A percentile compares a stretch with the other conserved stretches of the same genome.
Evolutionary conservation across 2,329 filamentous ascomycete genomes (phyloP).

Genomic region (Aspergillus persii): DNA sequence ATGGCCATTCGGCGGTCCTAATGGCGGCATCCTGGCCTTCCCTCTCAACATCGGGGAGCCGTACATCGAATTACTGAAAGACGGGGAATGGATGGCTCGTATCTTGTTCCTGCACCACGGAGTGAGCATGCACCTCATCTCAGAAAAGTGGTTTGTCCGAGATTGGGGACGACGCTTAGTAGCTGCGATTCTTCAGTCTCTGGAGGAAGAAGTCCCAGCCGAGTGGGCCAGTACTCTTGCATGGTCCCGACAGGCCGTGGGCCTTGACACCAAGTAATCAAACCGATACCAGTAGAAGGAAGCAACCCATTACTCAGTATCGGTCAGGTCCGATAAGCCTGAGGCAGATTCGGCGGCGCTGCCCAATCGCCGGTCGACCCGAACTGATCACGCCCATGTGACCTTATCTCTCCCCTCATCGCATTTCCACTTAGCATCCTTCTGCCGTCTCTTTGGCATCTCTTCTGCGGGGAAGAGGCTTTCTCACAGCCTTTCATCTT

Average conservation of each 20-base stretch:
- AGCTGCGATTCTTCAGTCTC: conserved; percentile 24
- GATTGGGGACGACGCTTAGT: conserved; percentile 32
- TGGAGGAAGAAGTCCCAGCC: conserved; percentile 26
- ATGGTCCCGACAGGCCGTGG: conserved; percentile 27
- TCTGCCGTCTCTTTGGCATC: background rate
- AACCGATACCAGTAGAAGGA: background rate
- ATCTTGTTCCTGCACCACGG: conserved; percentile 32
- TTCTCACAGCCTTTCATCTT: background rate
- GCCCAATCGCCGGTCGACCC: background rate
- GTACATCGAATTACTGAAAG: conserved; percentile 24
- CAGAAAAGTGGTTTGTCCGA: conserved; percentile 34
- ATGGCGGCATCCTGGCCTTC: conserved; percentile 32
- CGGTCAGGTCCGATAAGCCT: background rate
- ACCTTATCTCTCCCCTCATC: background rate
- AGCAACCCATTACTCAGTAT: background rate
- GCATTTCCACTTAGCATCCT: background rate
- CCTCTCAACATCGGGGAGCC: conserved; percentile 29
- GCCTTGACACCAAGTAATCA: conserved; percentile 11
- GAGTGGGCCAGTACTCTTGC: conserved; percentile 27
- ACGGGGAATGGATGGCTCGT: conserved; percentile 31
- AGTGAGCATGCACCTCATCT: conserved; percentile 31
- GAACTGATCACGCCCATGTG: background rate
- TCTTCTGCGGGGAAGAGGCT: background rate
- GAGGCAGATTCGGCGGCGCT: background rate
- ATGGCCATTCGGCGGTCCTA: conserved; percentile 28